Evolutionary conservation across 140 eudicot genomes (phyloP).

Genomic region (Cichorium intybus): DNA sequence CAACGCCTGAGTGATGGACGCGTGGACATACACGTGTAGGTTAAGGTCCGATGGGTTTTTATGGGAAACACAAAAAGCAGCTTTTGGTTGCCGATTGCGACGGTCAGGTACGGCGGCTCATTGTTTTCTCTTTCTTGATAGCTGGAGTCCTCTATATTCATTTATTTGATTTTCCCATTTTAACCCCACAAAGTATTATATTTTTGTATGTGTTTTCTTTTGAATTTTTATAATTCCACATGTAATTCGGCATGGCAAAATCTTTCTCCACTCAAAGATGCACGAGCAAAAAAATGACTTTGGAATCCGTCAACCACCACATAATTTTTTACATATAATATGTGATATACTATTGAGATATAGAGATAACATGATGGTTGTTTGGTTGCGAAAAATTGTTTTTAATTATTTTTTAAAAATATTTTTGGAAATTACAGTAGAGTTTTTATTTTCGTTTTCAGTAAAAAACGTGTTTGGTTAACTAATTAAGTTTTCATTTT

Average conservation of each 20-base stretch:
- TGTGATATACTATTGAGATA: too few species aligned
- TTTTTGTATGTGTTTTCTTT: background rate
- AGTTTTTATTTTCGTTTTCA: too few species aligned
- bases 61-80: background rate
- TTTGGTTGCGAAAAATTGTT: too few species aligned
- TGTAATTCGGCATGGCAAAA: background rate
- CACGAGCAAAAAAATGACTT: conserved; percentile 16
- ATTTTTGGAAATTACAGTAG: too few species aligned
- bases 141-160: conserved; percentile 20
- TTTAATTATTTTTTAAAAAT: too few species aligned
- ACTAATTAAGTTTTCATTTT: too few species aligned
- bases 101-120: conserved; percentile 28
- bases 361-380: too few species aligned
- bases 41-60: conserved; percentile 10
- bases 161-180: conserved; percentile 3
- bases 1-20: background rate
- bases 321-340: too few species aligned
- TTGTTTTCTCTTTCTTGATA: background rate
- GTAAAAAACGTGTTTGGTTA: too few species aligned
- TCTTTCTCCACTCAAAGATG: conserved; percentile 9
- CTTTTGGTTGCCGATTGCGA: conserved; percentile 16
- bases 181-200: background rate
- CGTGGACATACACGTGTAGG: conserved; percentile 29
- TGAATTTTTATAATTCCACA: background rate
- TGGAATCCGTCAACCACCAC: conserved; percentile 14